Evolutionary conservation across 2,329 filamentous ascomycete genomes (phyloP), one percentile per base, ranked within the genome.

Genomic region (Paraconiothyrium brasiliense): DNA sequence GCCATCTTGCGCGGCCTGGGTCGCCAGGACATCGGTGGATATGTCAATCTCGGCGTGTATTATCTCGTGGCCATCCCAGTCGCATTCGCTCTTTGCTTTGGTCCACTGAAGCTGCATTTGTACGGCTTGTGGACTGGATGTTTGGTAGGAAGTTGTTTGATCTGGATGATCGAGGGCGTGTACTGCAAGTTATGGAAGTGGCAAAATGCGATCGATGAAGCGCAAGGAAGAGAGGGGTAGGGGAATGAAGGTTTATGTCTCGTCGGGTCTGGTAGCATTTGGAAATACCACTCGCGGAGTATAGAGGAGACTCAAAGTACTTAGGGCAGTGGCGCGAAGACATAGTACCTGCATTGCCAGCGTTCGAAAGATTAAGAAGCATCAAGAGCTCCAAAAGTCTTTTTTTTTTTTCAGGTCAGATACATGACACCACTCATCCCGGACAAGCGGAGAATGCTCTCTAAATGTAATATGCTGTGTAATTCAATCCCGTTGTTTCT

Each of bases 11-110:
- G 79, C 0, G 78, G 78, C 0, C 63, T 80, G 5, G 79, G 79
- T 0, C 71, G 75, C 59, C 79, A 80, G 60, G 71, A 69, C 1
- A 76, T 81, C 5, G 78, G 77, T 7, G 79, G 79, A 0, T 79
- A 73, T 64, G 73, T 76, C 20, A 79, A 77, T 55, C 57, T 80
- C 16, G 69, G 72, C 3, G 76, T 79, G 2, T 79, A 80, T 37
- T 81, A 81, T 56, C 54, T 75, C 6, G 71, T 78, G 54, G 78
- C 77, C 0, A 74, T 80, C 6, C 79, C 79, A 2, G 57, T 79
- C 37, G 71, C 77, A 7, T 65, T 80, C 50, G 70, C 70, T 9
- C 60, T 81, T 48, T 78, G 78, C 51, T 76, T 81, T 30, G 67
- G 71, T 7, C 69, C 68, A n/a, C 72, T 71, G 8, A 69, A 75